phyloP scores from a whole-genome alignment of 306 rosid genomes.

The Prinsepia uniflora region DNA sequence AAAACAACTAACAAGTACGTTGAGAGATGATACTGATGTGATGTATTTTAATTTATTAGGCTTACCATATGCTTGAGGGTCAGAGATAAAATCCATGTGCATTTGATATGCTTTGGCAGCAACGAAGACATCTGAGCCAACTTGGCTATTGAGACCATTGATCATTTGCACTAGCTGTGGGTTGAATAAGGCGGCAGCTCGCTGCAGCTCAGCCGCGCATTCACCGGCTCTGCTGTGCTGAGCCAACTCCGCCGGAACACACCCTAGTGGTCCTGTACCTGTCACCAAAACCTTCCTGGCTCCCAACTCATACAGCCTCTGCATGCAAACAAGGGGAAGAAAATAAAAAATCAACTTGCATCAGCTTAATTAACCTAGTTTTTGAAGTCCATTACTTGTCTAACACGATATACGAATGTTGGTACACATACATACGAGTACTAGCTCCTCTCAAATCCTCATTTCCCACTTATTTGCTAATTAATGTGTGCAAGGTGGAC shows the following conservation, averaged over 20 bases:
- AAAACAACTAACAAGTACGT: no score
- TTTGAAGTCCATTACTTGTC: background rate
- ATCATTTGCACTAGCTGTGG: conserved; percentile 56
- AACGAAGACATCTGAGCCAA: conserved; percentile 47
- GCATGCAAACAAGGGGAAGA: conserved; percentile 18
- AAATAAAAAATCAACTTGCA: background rate
- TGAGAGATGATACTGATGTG: no score
- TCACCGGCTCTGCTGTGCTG: conserved; percentile 46
- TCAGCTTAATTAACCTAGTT: no score
- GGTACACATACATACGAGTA: background rate
- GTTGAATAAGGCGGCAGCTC: conserved; percentile 62
- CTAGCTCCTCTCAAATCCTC: background rate
- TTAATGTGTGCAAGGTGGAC: background rate
- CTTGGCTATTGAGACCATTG: conserved; percentile 33
- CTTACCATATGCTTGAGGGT: conserved; percentile 58
- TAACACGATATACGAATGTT: background rate
- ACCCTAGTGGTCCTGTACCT: conserved; percentile 74
- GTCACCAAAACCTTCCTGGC: conserved; percentile 60
- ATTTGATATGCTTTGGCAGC: conserved; percentile 51
- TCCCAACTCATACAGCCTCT: conserved; percentile 61
- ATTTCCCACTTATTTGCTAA: background rate
- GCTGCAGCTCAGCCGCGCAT: conserved; percentile 52
- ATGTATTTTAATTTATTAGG: background rate
- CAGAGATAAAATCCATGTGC: conserved; percentile 58
- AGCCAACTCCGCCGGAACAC: conserved; percentile 71